Base-by-base conservation (phyloP, 805 yeast genomes). In the Cyberlindnera petersonii region DNA sequence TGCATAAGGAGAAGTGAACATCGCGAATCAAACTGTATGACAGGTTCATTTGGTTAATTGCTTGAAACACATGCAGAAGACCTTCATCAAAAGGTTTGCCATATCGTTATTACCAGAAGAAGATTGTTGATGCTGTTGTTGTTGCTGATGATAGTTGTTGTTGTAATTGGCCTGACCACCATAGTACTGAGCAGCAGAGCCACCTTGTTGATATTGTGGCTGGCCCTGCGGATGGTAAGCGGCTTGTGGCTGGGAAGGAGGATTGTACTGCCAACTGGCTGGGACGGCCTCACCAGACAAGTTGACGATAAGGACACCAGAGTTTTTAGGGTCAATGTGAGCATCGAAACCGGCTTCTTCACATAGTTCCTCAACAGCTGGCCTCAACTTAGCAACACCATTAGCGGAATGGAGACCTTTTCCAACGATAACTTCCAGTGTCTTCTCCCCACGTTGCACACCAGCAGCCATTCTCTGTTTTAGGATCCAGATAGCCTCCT, bases 371-470 rank as follows among this genome's bases (percentile, higher is more conserved):
- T 86, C 93, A 15, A 88, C 77, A 0, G 96, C 96, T 2, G 97
- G 97, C 60, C 82, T 85, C 50, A 91, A 63, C 60, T 88, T 89
- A 29, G 96, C 89, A 37, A 86, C 75, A 11, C 94, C 95, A 48
- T 78, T 69, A 37, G 72, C 69, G 1, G 96, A 86, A 59, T 89
- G 98, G 29, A 78, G 56, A 7, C 97, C 98, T 61, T 91, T 91
- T 9, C 98, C 98, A 9, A 88, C 97, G 59, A 91, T 89, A 16
- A 87, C 93, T 47, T 78, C 75, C 31, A 91, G 64, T 35, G 73
- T 75, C 3, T 72, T 60, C 55, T 86, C 93, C 39, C 74, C 66
- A 18, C 76, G 65, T 26, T 56, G 55, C 13, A 77, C 69, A 38
- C 80, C 86, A 20, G 77, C 78, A n/a, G 72, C 70, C 34, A 91